These are phyloP conservation scores for Cryptococcus sp. DNA, from an alignment of 1,284 basidiomycete species.

Conservation along the genomic window DNA sequence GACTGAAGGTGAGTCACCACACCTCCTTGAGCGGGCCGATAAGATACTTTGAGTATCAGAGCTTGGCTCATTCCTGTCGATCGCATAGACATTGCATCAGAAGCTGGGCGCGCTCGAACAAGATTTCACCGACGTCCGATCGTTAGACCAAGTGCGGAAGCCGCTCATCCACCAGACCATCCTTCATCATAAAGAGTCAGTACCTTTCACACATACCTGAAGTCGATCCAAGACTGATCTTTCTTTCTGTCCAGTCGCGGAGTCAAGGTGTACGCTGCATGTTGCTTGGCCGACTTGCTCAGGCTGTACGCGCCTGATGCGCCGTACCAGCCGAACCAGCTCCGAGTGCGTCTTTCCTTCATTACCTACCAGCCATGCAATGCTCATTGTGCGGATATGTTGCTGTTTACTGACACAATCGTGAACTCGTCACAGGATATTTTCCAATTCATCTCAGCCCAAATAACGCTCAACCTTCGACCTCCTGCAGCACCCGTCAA, in stretches of 20 bases:
- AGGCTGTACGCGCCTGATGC: constrained; percentile 95
- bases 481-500: constrained; percentile 48
- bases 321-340: constrained; percentile 83
- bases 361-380: background rate
- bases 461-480: constrained; percentile 74
- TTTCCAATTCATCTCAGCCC: constrained; percentile 90
- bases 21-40: background rate
- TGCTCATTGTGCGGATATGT: background rate
- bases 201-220: background rate
- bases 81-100: constrained; percentile 63
- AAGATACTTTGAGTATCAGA: background rate
- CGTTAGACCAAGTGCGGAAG: constrained; percentile 68
- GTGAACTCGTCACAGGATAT: constrained; percentile 65
- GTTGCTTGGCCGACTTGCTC: constrained; percentile 91
- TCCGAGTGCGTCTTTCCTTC: constrained; percentile 55
- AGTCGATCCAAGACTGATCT: background rate
- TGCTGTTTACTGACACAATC: background rate
- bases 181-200: constrained; percentile 85
- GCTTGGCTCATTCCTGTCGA: background rate
- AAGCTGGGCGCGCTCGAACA: constrained; percentile 86
- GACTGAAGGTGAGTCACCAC: constrained; percentile 61
- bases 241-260: constrained; percentile 56
- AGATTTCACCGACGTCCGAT: constrained; percentile 73
- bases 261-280: constrained; percentile 89
- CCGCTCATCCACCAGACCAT: constrained; percentile 80